Evolutionary conservation across 1,139 yeast genomes (phyloP), one percentile per base, ranked within the genome.

Genomic region (Petasospora rhodanensis): DNA sequence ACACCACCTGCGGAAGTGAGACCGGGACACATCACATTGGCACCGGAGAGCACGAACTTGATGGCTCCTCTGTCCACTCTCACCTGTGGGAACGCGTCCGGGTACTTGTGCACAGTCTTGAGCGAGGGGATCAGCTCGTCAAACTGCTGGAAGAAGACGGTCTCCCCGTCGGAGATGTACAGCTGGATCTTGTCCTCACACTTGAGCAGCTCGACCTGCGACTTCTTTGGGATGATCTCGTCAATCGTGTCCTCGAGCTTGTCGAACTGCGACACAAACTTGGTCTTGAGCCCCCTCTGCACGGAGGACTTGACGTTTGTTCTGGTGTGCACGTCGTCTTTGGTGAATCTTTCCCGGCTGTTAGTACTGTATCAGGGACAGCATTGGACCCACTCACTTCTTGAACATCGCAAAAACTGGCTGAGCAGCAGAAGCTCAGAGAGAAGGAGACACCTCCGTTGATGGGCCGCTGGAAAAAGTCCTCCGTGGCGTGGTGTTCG

Each of bases 21-120:
- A 17, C 98, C 98, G 5, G 97, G 97, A 62, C 97, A 89, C 96
- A 87, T 89, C 50, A 89, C 83, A 54, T 87, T 87, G 21, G 96
- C 96, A 35, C 97, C 97, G 2, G 95, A 82, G 22, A 89, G 65
- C 15, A 89, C 94, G 53, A 89, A 89, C 61, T 89, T 89, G 55
- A 89, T 87, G 32, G 97, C 98, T 38, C 98, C 98, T 58, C 96
- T 73, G 55, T 89, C 98, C 9, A 89, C 97, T 52, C 80, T 84
- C 22, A 89, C 95, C 27, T 73, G 66, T 21, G 96, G 96, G 62
- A 89, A 87, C 23, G 79, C 74, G 8, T 71, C 68, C 7, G 95
- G 94, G 52, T 78, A 84, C 56, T 79, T 79, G 61, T 89, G 97
- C 18, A 89, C 87, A 14, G 85, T 62, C 47, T 69, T 71, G 46